phyloP scores from a whole-genome alignment of 441 rosid genomes.

The Codiaeum variegatum region DNA sequence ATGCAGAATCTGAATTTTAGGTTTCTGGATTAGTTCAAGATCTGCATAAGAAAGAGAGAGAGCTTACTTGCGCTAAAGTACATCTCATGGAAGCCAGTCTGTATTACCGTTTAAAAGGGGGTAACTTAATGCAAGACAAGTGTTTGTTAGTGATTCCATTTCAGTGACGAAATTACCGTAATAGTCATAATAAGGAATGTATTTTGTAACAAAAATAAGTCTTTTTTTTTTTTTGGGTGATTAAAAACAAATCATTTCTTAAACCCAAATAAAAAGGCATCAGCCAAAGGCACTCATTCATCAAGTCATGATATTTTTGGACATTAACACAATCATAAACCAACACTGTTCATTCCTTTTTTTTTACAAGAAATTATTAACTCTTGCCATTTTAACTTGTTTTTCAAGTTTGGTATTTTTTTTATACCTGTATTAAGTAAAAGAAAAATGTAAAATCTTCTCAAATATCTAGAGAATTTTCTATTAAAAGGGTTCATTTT shows the following conservation, averaged over 20 bases:
- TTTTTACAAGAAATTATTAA: neutral
- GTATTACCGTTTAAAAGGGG: neutral
- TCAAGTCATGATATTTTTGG: neutral
- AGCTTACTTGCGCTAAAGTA: conserved; percentile 15
- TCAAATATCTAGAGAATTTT: no score
- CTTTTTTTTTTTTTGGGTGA: no score
- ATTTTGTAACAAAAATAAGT: neutral
- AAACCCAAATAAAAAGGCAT: no score
- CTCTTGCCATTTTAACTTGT: neutral
- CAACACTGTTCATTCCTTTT: neutral
- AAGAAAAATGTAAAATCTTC: no score
- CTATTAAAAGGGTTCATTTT: no score
- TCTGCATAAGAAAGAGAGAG: conserved; percentile 24
- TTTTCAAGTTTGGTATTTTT: neutral
- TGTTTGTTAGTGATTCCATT: no score
- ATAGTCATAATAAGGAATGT: neutral
- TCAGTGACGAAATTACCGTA: neutral
- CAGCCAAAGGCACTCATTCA: no score
- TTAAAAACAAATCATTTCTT: no score
- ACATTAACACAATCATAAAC: neutral
- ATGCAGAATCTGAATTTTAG: conserved; percentile 24
- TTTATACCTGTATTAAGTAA: neutral
- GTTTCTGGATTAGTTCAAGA: conserved; percentile 28
- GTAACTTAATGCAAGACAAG: neutral
- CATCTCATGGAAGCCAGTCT: neutral